phyloP scores from a whole-genome alignment of 176 grass and related monocot genomes.

The Bolboschoenus planiculmis region DNA sequence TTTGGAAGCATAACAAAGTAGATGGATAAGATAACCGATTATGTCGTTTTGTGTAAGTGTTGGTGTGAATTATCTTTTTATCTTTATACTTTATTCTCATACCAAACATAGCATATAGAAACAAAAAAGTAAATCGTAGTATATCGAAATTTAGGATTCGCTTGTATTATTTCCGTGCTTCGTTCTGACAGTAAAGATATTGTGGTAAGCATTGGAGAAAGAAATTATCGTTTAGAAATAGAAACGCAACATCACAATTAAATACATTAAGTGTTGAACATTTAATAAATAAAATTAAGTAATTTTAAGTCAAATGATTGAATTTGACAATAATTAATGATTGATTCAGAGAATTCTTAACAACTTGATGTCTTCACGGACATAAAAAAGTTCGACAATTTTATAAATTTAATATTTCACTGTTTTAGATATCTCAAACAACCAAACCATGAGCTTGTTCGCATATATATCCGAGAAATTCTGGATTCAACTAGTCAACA shows the following conservation, averaged over 20 bases:
- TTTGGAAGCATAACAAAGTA: background rate
- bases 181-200: background rate
- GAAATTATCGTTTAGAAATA: background rate
- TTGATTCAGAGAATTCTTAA: too few species aligned
- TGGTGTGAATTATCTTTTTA: background rate
- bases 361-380: too few species aligned
- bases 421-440: background rate
- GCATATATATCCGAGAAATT: background rate
- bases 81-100: background rate
- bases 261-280: too few species aligned
- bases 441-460: too few species aligned
- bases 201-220: background rate
- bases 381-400: too few species aligned
- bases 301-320: background rate
- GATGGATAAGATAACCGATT: background rate
- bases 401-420: too few species aligned
- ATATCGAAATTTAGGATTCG: background rate
- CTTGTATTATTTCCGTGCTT: background rate
- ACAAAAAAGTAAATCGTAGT: background rate
- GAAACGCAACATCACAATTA: background rate
- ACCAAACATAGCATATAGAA: background rate
- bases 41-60: background rate
- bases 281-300: too few species aligned
- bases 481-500: background rate
- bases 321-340: background rate